phyloP scores from a whole-genome alignment of 345 rosid species.

The Sisymbrium altissimum region DNA sequence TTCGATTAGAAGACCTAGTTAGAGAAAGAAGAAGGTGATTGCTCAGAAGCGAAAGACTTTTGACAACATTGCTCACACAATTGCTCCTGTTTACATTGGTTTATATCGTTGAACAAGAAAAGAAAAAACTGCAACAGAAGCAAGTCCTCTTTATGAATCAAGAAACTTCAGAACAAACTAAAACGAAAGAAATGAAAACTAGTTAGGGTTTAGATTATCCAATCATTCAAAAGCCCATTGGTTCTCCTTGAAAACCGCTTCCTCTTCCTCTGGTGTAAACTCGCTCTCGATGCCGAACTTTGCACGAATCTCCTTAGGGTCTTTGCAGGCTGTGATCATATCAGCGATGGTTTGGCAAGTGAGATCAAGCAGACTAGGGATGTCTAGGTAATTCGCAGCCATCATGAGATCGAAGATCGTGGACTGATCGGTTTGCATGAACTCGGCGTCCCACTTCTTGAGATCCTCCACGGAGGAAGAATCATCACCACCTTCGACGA shows the following conservation, averaged over 20 bases:
- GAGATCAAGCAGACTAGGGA: slow-evolving; percentile 48
- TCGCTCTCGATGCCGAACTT: slow-evolving; percentile 52
- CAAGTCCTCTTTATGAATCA: not conserved
- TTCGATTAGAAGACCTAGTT: too few relatives aligned
- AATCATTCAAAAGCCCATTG: slow-evolving; percentile 61
- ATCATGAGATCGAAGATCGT: slow-evolving; percentile 50
- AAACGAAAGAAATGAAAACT: not conserved
- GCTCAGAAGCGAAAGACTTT: not conserved
- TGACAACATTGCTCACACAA: not conserved
- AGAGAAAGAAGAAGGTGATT: not conserved
- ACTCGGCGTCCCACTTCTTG: slow-evolving; percentile 56
- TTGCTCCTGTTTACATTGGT: too few relatives aligned
- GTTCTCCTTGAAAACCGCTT: slow-evolving; percentile 46
- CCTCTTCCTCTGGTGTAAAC: slow-evolving; percentile 58
- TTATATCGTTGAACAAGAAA: not conserved
- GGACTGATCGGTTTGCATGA: slow-evolving; percentile 47
- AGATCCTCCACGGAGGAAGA: slow-evolving; percentile 33
- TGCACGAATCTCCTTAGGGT: slow-evolving; percentile 48
- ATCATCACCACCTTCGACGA: slow-evolving; percentile 18
- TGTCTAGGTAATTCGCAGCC: slow-evolving; percentile 57
- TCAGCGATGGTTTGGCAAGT: slow-evolving; percentile 59
- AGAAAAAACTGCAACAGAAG: too few relatives aligned
- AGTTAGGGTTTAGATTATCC: not conserved
- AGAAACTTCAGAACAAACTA: not conserved
- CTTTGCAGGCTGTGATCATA: slow-evolving; percentile 49